Evolutionary conservation across 2,329 filamentous ascomycete genomes (phyloP).

Genomic region (Cordyceps cicadae): DNA sequence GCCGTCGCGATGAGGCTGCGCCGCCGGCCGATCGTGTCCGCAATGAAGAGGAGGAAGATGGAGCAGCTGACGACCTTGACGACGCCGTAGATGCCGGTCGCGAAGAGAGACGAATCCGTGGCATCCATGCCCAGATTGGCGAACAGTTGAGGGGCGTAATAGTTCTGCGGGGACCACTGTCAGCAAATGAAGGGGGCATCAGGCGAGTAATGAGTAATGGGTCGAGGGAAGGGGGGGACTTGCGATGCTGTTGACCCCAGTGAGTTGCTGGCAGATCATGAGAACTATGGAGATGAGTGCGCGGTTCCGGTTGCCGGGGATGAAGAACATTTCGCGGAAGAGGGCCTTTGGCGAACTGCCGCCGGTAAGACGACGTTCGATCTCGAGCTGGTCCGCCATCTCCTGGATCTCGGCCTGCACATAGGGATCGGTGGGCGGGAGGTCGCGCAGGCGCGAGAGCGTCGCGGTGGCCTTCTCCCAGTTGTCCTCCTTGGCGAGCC

Average conservation of each 20-base stretch:
- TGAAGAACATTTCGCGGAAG: conserved; percentile 55
- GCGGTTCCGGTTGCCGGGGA: conserved; percentile 54
- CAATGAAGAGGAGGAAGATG: conserved; percentile 57
- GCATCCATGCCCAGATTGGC: conserved; percentile 50
- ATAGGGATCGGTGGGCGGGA: conserved; percentile 47
- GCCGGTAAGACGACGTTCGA: conserved; percentile 50
- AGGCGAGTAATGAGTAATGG: not conserved
- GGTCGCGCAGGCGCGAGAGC: conserved; percentile 41
- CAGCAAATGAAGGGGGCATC: too few species aligned
- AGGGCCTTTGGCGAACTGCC: conserved; percentile 47
- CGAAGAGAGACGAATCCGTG: conserved; percentile 54
- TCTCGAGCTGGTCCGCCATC: conserved; percentile 53
- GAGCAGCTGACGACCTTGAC: conserved; percentile 59
- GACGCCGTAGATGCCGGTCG: conserved; percentile 66
- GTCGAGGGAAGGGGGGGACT: conserved; percentile 8
- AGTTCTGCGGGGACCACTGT: conserved; percentile 33
- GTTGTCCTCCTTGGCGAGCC: conserved; percentile 58
- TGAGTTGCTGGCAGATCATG: conserved; percentile 67
- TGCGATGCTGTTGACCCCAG: conserved; percentile 45
- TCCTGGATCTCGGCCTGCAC: conserved; percentile 51
- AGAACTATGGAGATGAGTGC: conserved; percentile 52
- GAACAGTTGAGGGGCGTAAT: conserved; percentile 65
- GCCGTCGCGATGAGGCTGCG: conserved; percentile 55
- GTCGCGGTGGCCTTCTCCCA: conserved; percentile 55
- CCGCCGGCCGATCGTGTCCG: conserved; percentile 61